These are phyloP conservation scores for Dujonia santamariae DNA, from an alignment of 1,139 yeast genomes.

Conservation along the genomic window DNA sequence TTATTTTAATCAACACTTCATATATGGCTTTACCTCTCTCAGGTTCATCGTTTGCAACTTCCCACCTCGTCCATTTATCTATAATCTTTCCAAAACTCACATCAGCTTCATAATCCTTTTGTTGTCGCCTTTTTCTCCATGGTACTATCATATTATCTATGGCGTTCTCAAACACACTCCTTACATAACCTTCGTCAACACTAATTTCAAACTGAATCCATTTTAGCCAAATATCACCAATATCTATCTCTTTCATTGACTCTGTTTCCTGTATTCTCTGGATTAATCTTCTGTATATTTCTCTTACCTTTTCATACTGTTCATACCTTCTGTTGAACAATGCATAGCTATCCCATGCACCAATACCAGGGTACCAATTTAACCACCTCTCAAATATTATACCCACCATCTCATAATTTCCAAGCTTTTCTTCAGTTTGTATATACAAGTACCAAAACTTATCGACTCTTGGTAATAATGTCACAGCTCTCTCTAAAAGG, in stretches of 20 bases:
- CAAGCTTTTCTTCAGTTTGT: slow-evolving; percentile 77
- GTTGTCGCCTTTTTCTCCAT: not conserved
- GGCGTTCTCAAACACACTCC: slow-evolving; percentile 68
- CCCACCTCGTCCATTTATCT: slow-evolving; percentile 70
- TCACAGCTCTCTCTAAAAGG: slow-evolving; percentile 73
- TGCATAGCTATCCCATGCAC: slow-evolving; percentile 75
- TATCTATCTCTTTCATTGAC: no score
- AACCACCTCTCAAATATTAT: slow-evolving; percentile 78
- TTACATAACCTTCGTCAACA: slow-evolving; percentile 28
- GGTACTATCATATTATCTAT: slow-evolving; percentile 37
- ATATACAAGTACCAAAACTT: slow-evolving; percentile 86
- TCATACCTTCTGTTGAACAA: slow-evolving; percentile 68
- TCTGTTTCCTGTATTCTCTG: slow-evolving; percentile 40
- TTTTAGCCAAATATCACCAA: slow-evolving; percentile 61
- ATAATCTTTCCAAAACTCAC: slow-evolving; percentile 25
- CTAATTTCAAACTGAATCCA: slow-evolving; percentile 37
- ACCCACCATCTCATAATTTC: slow-evolving; percentile 61
- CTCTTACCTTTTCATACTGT: slow-evolving; percentile 57
- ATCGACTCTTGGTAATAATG: slow-evolving; percentile 71
- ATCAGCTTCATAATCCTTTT: slow-evolving; percentile 17
- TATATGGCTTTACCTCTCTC: slow-evolving; percentile 70
- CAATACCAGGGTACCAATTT: slow-evolving; percentile 61
- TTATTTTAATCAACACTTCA: slow-evolving; percentile 45
- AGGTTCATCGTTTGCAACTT: slow-evolving; percentile 55
- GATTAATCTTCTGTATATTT: slow-evolving; percentile 56